Conservation (phyloP, 2,329 filamentous ascomycete species). For the Fusarium foetens region DNA sequence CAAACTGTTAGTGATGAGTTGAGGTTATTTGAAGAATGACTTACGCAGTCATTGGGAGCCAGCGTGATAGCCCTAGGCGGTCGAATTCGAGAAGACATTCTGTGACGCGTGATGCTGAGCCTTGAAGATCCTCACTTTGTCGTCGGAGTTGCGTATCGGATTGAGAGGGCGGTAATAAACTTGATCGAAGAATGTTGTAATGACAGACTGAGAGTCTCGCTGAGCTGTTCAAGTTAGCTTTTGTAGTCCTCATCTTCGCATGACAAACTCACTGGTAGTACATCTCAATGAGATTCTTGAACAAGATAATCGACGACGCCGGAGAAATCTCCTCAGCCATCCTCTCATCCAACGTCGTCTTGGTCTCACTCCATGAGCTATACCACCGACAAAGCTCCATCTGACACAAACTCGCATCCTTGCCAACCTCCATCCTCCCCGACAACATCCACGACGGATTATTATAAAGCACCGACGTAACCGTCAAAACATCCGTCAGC, state of each 20-base stretch:
- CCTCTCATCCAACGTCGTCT: slow-evolving; percentile 25
- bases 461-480: slow-evolving; percentile 37
- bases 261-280: slow-evolving; percentile 37
- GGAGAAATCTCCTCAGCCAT: slow-evolving; percentile 1
- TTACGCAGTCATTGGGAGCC: slow-evolving; percentile 43
- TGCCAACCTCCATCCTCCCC: slow-evolving; percentile 22
- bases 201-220: slow-evolving; percentile 36
- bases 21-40: rapidly evolving
- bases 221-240: slow-evolving; percentile 6
- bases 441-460: slow-evolving; percentile 38
- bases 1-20: background rate
- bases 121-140: slow-evolving; percentile 41
- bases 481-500: slow-evolving; percentile 36
- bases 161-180: slow-evolving; percentile 18
- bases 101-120: slow-evolving; percentile 34
- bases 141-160: slow-evolving; percentile 8
- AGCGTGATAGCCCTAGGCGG: slow-evolving; percentile 27
- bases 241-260: rapidly evolving
- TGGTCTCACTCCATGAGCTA: slow-evolving; percentile 32
- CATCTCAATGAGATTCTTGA: slow-evolving; percentile 42
- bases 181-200: slow-evolving; percentile 37
- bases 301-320: slow-evolving; percentile 28
- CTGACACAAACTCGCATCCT: slow-evolving; percentile 36
- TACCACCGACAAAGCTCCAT: slow-evolving; percentile 39
- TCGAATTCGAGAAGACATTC: slow-evolving; percentile 38